Evolutionary conservation across 306 rosid species (phyloP), one percentile per base, ranked within the genome.

Genomic region (Citrullus amarus): DNA sequence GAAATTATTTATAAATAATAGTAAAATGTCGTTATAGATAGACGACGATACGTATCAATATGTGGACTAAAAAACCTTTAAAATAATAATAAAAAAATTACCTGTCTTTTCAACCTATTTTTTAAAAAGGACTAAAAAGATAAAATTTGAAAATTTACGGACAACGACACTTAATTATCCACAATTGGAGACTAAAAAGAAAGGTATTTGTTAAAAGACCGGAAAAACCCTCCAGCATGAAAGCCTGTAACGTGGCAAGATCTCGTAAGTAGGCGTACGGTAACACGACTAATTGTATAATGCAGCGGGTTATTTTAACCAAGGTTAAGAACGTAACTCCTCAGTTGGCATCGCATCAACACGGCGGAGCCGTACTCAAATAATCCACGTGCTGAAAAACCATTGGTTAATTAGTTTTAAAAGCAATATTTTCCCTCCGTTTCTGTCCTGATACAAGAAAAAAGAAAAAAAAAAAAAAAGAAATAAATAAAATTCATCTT

Each of bases 11-110:
- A 22, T 22, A 22, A 25, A 25, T 25, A 25, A 25, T 25, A 25
- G 1, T 0, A 25, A 25, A 25, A 25, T 25, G 28, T 25, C 28
- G 28, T 25, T 25, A 22, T 22, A 22, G 0, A 22, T 22, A 22
- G 0, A 22, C 22, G 1, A 1, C 28, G 1, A 1, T 0, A 0
- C 0, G 28, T 1, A 25, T 25, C 28, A 0, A 25, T 25, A 0
- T 25, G 28, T 25, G 1, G 28, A 25, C 28, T 25, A 25, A 25
- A 25, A 25, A 25, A 1, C 28, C 0, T 25, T 25, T 25, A 25
- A 25, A 25, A 25, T 25, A 25, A 25, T 25, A 25, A 25, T 25
- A 25, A 25, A 25, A 25, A 32, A 3, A 0, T 32, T 32, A 2
- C 36, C 36, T 3, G 4, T 0, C 36, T 32, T 32, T 32, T 32